A percentile compares a stretch with the other conserved stretches of the same genome.
Conservation (phyloP, 257 asterid species). For the Euphrasia confusa region DNA sequence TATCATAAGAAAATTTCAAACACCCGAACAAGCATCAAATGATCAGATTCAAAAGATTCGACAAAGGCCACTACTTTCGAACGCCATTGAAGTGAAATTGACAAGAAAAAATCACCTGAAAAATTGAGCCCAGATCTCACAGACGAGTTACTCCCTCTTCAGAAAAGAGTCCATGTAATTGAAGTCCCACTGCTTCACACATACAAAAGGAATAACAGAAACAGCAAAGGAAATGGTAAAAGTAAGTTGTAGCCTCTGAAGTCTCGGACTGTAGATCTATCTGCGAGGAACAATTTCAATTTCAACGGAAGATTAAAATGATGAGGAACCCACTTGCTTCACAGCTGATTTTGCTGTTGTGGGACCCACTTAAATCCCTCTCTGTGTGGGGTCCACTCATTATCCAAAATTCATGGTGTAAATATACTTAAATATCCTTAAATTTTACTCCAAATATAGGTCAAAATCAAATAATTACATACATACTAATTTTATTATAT, state of each 20-base stretch:
- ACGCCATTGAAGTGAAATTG: slow-evolving; percentile 1
- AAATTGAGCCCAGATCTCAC: slow-evolving; percentile 34
- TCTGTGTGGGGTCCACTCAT: too few species aligned
- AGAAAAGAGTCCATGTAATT: slow-evolving; percentile 9
- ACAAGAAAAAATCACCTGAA: slow-evolving; percentile 30
- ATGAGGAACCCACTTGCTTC: slow-evolving; percentile 8
- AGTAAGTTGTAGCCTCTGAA: background rate
- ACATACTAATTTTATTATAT: too few species aligned
- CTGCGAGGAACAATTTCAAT: slow-evolving; percentile 20
- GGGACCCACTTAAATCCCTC: slow-evolving; percentile 15
- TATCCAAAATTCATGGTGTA: too few species aligned
- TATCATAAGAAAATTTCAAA: background rate
- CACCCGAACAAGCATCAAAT: slow-evolving; percentile 2
- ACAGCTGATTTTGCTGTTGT: slow-evolving; percentile 19
- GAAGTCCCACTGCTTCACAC: slow-evolving; percentile 16
- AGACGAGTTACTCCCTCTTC: slow-evolving; percentile 12
- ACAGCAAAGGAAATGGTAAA: background rate
- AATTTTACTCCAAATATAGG: too few species aligned
- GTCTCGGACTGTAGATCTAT: slow-evolving; percentile 21
- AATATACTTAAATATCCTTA: too few species aligned
- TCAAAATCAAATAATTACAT: too few species aligned
- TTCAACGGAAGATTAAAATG: slow-evolving; percentile 18
- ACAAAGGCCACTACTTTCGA: background rate
- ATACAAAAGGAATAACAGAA: background rate
- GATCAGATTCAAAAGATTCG: slow-evolving; percentile 9